Evolutionary conservation across 768 basidiomycete species (phyloP), one percentile per base, ranked within the genome.

Genomic region (Leccinum disarticulatum): DNA sequence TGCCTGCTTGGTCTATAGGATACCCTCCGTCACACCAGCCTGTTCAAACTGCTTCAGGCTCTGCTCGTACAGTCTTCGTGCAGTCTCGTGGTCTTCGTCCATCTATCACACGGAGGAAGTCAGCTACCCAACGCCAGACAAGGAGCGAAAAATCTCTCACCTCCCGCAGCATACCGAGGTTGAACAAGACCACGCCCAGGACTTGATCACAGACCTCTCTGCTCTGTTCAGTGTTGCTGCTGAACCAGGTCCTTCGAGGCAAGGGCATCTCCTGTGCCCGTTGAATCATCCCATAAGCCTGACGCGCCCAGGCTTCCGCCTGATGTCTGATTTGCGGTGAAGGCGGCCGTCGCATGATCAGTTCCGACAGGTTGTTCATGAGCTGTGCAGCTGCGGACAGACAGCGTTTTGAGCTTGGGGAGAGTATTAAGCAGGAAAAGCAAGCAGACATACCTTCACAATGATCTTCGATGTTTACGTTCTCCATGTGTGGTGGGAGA

Each of bases 281-380:
- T 38, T 75, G 71, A 38, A 78, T 70, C 31, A 74, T 59, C 1
- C 66, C 70, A 35, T 78, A 62, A 0, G 82, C 83, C 63, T 84
- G 82, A 33, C 75, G 76, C 4, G 85, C 83, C 86, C 87, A 89
- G 1, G 79, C 73, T 64, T 88, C 86, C 1, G 88, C 87, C 56
- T 77, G 76, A 43, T 72, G 69, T 30, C 77, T 65, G 35, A 71
- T 68, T 13, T 73, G 72, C 0, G 76, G 73, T 14, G 77, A 72
- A 3, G 77, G 78, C 1, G 72, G 61, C 17, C 64, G 70, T 50
- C 74, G 74, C 68, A 78, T 74, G 61, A 79, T 69, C 43, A 79
- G 57, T 49, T 78, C 77, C 11, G 80, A 75, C n/a, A 81, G 73
- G 52, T 79, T 81, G 66, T 75, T 81, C 80, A 81, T 79, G 36